Percentiles rank a stretch among this genome's conserved stretches.
Evolutionary conservation across 208 protist species (phyloP).

Genomic region (Trypanosoma lewisi): DNA sequence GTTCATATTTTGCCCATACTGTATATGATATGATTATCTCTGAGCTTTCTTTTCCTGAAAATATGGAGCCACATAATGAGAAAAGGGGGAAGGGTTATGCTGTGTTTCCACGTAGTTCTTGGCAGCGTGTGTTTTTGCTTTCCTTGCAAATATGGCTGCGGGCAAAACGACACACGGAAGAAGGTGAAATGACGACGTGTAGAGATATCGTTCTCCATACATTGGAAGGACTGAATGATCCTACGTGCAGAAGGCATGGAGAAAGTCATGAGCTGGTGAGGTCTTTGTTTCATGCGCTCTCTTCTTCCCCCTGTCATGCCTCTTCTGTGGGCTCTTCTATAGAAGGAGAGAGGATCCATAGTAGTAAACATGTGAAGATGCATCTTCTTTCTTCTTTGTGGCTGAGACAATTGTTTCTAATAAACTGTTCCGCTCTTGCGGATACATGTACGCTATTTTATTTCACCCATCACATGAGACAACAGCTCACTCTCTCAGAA

Average conservation of each 20-base stretch:
- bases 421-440: conserved; percentile 24
- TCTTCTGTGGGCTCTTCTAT: too few relatives aligned
- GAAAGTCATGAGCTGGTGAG: not conserved
- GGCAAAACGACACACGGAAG: conserved; percentile 17
- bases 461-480: not conserved
- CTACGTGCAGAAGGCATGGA: not conserved
- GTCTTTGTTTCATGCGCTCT: not conserved
- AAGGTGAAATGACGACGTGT: conserved; percentile 11
- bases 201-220: conserved; percentile 11
- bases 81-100: too few relatives aligned
- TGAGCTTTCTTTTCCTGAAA: too few relatives aligned
- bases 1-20: too few relatives aligned
- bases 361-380: not conserved
- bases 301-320: not conserved
- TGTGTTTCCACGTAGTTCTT: not conserved
- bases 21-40: too few relatives aligned
- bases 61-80: too few relatives aligned
- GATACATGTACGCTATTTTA: conserved; percentile 13
- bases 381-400: conserved; percentile 8
- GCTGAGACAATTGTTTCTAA: conserved; percentile 18
- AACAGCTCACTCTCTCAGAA: conserved; percentile 1
- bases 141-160: conserved; percentile 12
- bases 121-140: conserved; percentile 2
- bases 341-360: too few relatives aligned
- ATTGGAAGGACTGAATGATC: not conserved